Evolutionary conservation across 257 asterid genomes (phyloP), one percentile per base, ranked within the genome.

Genomic region (Sherardia arvensis): DNA sequence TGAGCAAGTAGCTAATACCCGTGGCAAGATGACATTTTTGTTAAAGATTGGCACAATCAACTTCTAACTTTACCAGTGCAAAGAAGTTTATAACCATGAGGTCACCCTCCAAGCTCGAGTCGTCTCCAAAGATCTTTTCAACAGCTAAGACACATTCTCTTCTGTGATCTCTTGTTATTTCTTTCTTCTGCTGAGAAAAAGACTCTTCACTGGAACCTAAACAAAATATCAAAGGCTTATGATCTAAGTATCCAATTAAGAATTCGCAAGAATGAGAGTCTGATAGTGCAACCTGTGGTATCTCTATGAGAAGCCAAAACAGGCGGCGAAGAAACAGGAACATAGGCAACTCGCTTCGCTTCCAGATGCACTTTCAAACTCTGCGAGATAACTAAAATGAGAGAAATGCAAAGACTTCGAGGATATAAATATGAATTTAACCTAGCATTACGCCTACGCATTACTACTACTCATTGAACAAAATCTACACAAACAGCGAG

Each of bases 311-410:
- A 72, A 67, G 94, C 80, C 74, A 92, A 74, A 72, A 74, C 88
- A 68, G 98, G 91, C 57, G 91, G 95, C 23, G 97, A 83, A 56
- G 84, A 83, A 75, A 87, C 84, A 45, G 97, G 87, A 63, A 76
- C 53, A 68, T 68, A 85, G 34, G 20, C 74, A 71, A 89, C 80
- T 71, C 85, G 70, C 67, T 78, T 87, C 65, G 82, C 81, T 67
- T 74, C 85, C 83, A 92, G 66, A 61, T 84, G 90, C 64, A 56
- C 81, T 68, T 72, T 82, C 70, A 92, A 72, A 72, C 78, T 79
- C 98, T 89, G 83, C 72, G 27, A 83, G 66, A 65, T 64, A 67
- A 59, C 33, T 66, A 29, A 64, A 22, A 23, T 66, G 55, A 47
- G 54, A 43, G 51, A 43, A 43, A 43, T 15, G 1, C 4, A 43